A percentile compares a stretch with the other conserved stretches of the same genome.
Evolutionary conservation across 2,329 filamentous ascomycete species (phyloP).

Genomic region (Rasamsonia emersonii): DNA sequence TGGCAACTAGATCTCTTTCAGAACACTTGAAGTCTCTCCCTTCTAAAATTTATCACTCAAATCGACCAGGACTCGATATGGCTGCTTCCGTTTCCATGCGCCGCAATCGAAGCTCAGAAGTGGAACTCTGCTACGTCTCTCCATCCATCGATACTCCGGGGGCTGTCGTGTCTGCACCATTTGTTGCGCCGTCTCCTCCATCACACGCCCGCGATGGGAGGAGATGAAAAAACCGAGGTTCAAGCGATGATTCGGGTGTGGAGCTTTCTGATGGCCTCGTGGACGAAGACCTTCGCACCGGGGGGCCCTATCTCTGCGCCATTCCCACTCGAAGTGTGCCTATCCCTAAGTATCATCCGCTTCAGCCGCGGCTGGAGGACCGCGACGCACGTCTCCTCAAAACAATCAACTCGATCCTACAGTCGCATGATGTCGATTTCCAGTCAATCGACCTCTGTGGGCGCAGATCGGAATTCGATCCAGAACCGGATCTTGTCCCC

Average conservation of each 20-base stretch:
- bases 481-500: not conserved
- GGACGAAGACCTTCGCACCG: slow-evolving; percentile 1
- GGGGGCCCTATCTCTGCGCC: not conserved
- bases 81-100: not conserved
- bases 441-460: not conserved
- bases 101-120: not conserved
- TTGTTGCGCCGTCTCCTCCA: not conserved
- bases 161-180: too few relatives aligned
- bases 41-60: too few relatives aligned
- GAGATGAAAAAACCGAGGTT: slow-evolving; percentile 1
- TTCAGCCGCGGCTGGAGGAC: too few relatives aligned
- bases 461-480: not conserved
- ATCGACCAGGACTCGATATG: not conserved
- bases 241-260: not conserved
- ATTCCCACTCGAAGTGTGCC: not conserved
- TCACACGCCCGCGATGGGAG: not conserved
- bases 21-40: not conserved
- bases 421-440: not conserved
- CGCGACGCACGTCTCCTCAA: not conserved
- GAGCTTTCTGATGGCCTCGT: slow-evolving; percentile 2
- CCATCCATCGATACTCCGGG: too few relatives aligned
- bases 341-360: too few relatives aligned
- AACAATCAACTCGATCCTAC: not conserved
- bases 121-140: not conserved
- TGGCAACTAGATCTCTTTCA: not conserved